These are phyloP conservation scores for Cordyceps cateniannulata DNA, from an alignment of 2,329 filamentous ascomycete species.

Conservation along the genomic window DNA sequence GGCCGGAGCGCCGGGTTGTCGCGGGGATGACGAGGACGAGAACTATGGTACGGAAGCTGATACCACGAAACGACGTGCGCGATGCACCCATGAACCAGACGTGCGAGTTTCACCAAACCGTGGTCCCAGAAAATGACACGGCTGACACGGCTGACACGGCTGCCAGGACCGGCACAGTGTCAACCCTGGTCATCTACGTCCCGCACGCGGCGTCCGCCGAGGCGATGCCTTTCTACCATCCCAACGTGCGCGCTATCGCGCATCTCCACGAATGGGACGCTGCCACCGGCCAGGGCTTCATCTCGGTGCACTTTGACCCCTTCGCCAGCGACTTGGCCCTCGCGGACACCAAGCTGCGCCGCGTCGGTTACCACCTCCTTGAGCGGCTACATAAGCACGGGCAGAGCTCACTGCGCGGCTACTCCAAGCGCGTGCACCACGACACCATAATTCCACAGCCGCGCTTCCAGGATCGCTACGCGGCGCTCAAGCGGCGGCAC, in stretches of 20 bases:
- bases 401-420: conserved; percentile 56
- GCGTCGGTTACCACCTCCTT: conserved; percentile 64
- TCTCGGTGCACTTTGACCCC: conserved; percentile 57
- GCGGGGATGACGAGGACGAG: conserved; percentile 39
- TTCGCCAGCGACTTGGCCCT: conserved; percentile 27
- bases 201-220: conserved; percentile 59
- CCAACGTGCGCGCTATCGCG: conserved; percentile 64
- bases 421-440: conserved; percentile 77
- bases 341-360: conserved; percentile 44
- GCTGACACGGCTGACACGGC: too few species aligned
- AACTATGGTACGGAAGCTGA: conserved; percentile 66
- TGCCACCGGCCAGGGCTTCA: conserved; percentile 34
- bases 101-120: conserved; percentile 59
- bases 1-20: conserved; percentile 16
- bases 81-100: conserved; percentile 76
- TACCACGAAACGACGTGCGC: conserved; percentile 73
- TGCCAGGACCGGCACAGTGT: too few species aligned
- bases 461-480: conserved; percentile 75
- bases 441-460: conserved; percentile 74
- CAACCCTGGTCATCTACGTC: conserved; percentile 59
- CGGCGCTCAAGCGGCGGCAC: conserved; percentile 71
- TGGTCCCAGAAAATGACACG: conserved; percentile 22
- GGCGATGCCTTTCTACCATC: conserved; percentile 83
- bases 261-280: conserved; percentile 64
- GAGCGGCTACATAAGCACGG: conserved; percentile 68